A percentile compares a stretch with the other conserved stretches of the same genome.
phyloP scores from a whole-genome alignment of 2,329 filamentous ascomycete species.

The Cadophora malorum region DNA sequence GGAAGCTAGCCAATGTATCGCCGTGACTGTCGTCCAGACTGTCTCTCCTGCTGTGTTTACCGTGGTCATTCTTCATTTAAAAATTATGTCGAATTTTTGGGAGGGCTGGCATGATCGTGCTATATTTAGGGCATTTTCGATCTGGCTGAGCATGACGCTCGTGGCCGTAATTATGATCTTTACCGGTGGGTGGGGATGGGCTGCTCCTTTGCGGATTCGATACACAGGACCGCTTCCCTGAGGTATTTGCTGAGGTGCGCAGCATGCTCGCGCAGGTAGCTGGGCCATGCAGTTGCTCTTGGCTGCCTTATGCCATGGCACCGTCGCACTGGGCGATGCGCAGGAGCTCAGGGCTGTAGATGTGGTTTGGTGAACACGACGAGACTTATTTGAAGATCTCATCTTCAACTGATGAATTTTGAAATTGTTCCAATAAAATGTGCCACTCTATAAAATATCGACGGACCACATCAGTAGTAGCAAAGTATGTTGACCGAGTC shows the following conservation, averaged over 20 bases:
- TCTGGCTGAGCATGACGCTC: not conserved
- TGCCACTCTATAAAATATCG: too few relatives aligned
- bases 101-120: not conserved
- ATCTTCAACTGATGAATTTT: too few relatives aligned
- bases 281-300: not conserved
- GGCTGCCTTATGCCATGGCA: too few relatives aligned
- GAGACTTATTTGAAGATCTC: too few relatives aligned
- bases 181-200: not conserved
- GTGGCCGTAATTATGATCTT: not conserved
- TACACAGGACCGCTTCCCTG: not conserved
- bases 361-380: too few relatives aligned
- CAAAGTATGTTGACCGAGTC: too few relatives aligned
- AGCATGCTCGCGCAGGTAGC: not conserved
- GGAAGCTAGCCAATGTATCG: too few relatives aligned
- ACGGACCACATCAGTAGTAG: too few relatives aligned
- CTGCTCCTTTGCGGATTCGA: not conserved
- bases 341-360: not conserved
- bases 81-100: not conserved
- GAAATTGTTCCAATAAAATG: too few relatives aligned
- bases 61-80: too few relatives aligned
- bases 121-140: not conserved
- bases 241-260: not conserved
- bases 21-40: too few relatives aligned
- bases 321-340: not conserved
- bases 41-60: too few relatives aligned